Conservation (phyloP, 345 rosid species). For the Boechera retrofracta region DNA sequence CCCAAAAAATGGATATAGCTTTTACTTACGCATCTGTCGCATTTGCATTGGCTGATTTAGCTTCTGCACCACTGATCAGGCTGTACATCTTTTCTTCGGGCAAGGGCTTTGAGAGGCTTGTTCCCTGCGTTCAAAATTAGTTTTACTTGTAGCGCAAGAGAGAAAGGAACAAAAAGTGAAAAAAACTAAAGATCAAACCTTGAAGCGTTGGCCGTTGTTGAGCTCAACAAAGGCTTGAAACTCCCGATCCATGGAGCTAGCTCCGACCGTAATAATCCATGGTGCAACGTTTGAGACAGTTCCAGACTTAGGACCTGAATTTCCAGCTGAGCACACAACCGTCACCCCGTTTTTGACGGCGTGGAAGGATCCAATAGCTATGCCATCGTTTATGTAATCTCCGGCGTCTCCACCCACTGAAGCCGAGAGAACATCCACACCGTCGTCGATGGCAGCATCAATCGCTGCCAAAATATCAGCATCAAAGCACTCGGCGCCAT, state of each 20-base stretch:
- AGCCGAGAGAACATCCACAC: slow-evolving; percentile 60
- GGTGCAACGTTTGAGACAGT: slow-evolving; percentile 70
- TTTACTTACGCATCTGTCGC: slow-evolving; percentile 55
- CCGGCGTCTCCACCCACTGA: slow-evolving; percentile 48
- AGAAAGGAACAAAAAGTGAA: not conserved
- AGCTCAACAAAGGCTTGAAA: slow-evolving; percentile 57
- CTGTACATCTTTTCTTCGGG: slow-evolving; percentile 53
- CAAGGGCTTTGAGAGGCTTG: slow-evolving; percentile 58
- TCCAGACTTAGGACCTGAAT: slow-evolving; percentile 64
- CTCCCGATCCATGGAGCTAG: slow-evolving; percentile 75
- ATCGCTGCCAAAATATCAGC: slow-evolving; percentile 63
- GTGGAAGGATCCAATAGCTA: slow-evolving; percentile 52
- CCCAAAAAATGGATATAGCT: not conserved
- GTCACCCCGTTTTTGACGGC: slow-evolving; percentile 49
- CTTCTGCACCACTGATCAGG: slow-evolving; percentile 57
- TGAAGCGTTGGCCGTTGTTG: slow-evolving; percentile 48
- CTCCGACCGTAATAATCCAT: slow-evolving; percentile 79
- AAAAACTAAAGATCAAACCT: slow-evolving; percentile 44
- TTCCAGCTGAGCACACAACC: slow-evolving; percentile 62
- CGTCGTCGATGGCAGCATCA: slow-evolving; percentile 65
- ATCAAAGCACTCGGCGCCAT: slow-evolving; percentile 49
- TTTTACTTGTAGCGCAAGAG: slow-evolving; percentile 17
- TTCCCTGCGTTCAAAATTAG: slow-evolving; percentile 53
- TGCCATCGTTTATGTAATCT: slow-evolving; percentile 44
- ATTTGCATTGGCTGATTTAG: slow-evolving; percentile 44